A percentile compares a stretch with the other conserved stretches of the same genome.
These are phyloP conservation scores for Exophiala spinifera DNA, from an alignment of 2,329 filamentous ascomycete species.

Conservation along the genomic window DNA sequence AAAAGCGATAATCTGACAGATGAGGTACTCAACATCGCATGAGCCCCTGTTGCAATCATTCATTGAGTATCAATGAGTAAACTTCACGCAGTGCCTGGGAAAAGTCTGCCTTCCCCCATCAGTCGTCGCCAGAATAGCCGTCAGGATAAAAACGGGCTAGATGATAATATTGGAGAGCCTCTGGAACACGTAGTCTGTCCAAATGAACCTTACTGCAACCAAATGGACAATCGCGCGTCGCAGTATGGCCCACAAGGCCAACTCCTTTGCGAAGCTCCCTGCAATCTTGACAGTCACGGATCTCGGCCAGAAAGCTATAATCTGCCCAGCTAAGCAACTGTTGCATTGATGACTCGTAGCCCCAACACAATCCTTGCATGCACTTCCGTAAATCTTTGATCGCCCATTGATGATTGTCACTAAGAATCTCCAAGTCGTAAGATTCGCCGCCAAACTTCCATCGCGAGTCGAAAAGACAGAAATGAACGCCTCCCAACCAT, in stretches of 20 bases:
- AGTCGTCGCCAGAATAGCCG: too few relatives aligned
- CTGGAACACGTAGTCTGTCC: constrained; percentile 5
- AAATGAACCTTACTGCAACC: constrained; percentile 7
- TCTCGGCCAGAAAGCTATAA: background rate
- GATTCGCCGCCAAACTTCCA: background rate
- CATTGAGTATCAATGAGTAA: too few relatives aligned
- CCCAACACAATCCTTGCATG: background rate
- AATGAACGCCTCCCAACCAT: background rate
- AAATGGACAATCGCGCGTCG: background rate
- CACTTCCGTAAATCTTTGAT: background rate
- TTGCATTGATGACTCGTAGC: background rate
- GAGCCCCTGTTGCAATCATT: too few relatives aligned
- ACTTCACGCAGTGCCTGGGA: too few relatives aligned
- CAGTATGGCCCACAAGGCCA: background rate
- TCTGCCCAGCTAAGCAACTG: background rate
- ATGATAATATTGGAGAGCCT: background rate
- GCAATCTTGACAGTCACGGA: background rate
- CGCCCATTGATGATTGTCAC: background rate
- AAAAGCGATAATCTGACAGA: too few relatives aligned
- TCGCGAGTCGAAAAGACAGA: background rate
- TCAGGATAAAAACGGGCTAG: background rate
- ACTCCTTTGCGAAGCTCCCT: background rate
- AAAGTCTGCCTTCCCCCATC: too few relatives aligned
- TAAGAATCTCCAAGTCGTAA: background rate
- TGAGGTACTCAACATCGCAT: too few relatives aligned